Evolutionary conservation across 192 early-diverging fungal species (phyloP).

Genomic region (Linnemannia hyalina): DNA sequence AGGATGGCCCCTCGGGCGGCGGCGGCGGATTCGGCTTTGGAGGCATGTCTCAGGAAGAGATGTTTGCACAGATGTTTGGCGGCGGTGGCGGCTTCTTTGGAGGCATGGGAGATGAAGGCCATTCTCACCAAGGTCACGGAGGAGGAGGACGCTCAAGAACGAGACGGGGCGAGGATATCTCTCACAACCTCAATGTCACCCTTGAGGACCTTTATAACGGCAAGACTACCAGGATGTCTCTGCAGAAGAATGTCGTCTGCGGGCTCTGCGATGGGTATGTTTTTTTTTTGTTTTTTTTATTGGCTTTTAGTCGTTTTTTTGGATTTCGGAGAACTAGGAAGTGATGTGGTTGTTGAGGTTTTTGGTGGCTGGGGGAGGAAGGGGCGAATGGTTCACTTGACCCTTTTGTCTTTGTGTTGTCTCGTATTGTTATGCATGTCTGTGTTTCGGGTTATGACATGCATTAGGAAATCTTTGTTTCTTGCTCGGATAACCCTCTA

Average conservation of each 20-base stretch:
- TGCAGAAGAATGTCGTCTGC: slow-evolving; percentile 85
- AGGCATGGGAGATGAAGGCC: slow-evolving; percentile 18
- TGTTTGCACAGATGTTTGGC: slow-evolving; percentile 90
- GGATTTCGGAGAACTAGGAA: not conserved
- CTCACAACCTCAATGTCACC: slow-evolving; percentile 82
- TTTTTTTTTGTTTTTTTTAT: not conserved
- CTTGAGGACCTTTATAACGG: slow-evolving; percentile 97
- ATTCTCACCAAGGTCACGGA: slow-evolving; percentile 22
- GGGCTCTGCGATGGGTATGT: slow-evolving; percentile 71
- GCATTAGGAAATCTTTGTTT: not conserved
- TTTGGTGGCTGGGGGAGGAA: not conserved
- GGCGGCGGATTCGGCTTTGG: slow-evolving; percentile 67
- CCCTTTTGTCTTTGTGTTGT: not conserved
- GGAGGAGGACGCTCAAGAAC: slow-evolving; percentile 57
- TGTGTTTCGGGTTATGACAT: slow-evolving; percentile 10
- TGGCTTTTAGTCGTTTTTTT: slow-evolving; percentile 58
- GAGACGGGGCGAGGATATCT: slow-evolving; percentile 68
- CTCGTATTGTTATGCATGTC: not conserved
- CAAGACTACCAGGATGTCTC: slow-evolving; percentile 81
- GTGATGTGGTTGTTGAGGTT: not conserved
- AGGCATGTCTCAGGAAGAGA: slow-evolving; percentile 81
- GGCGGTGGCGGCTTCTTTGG: slow-evolving; percentile 62
- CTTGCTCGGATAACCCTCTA: not conserved
- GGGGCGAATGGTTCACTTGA: not conserved
- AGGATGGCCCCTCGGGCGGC: slow-evolving; percentile 84